phyloP scores from a whole-genome alignment of 805 yeast species.

The Candida loeiensis region DNA sequence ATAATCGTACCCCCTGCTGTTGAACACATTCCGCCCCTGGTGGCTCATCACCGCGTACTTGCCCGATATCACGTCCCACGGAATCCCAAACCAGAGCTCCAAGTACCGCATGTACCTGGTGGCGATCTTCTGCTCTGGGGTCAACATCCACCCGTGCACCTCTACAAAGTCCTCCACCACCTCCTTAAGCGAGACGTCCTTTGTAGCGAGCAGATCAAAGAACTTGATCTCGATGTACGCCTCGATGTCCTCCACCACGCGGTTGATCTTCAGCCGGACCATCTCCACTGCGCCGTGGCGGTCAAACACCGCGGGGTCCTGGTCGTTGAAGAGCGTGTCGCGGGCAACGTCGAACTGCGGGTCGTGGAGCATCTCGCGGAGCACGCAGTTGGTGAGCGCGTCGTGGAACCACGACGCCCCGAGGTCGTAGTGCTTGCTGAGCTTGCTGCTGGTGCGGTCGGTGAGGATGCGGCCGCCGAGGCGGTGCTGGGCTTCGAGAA shows the following conservation, averaged over 20 bases:
- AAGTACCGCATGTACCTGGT: constrained; percentile 52
- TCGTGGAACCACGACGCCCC: constrained; percentile 96
- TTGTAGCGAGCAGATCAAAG: constrained; percentile 44
- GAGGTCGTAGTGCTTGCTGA: constrained; percentile 51
- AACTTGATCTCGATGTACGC: constrained; percentile 56
- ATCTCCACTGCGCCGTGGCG: constrained; percentile 32
- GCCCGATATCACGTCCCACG: constrained; percentile 64
- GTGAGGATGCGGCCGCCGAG: constrained; percentile 25
- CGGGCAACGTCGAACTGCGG: constrained; percentile 15
- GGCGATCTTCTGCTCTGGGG: constrained; percentile 47
- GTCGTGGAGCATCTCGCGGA: constrained; percentile 17
- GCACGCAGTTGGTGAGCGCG: constrained; percentile 56
- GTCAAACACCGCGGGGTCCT: constrained; percentile 24
- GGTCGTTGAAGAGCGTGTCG: constrained; percentile 50
- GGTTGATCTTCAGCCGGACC: constrained; percentile 22
- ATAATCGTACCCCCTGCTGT: constrained; percentile 54
- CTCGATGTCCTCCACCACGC: constrained; percentile 52
- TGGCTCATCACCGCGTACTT: constrained; percentile 66
- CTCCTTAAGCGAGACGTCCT: constrained; percentile 52
- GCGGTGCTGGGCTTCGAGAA: constrained; percentile 22
- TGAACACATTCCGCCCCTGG: constrained; percentile 76
- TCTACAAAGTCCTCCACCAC: constrained; percentile 46
- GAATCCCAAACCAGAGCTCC: constrained; percentile 80
- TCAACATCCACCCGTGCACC: constrained; percentile 44
- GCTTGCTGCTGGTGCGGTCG: constrained; percentile 13